A percentile compares a stretch with the other conserved stretches of the same genome.
These are phyloP conservation scores for Xylaria hypoxylon DNA, from an alignment of 2,329 filamentous ascomycete genomes.

Conservation along the genomic window DNA sequence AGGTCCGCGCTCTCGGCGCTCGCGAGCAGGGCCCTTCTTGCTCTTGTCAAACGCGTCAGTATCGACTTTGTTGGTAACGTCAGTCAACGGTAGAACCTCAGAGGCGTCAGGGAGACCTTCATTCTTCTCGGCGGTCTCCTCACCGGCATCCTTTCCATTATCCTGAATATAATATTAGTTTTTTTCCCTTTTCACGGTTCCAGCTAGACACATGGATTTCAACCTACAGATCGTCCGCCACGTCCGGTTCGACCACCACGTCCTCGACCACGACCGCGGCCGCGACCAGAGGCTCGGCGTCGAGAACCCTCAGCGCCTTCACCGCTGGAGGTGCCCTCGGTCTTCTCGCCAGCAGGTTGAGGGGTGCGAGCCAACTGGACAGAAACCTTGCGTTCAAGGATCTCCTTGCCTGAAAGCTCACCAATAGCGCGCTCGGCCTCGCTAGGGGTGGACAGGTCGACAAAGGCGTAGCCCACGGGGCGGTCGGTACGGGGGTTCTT, in stretches of 20 bases:
- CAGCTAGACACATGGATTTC: constrained; percentile 2
- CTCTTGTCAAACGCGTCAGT: constrained; percentile 51
- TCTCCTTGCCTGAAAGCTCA: constrained; percentile 96
- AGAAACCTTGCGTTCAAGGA: constrained; percentile 98
- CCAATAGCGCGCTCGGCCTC: constrained; percentile 96
- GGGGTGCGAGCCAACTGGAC: constrained; percentile 99
- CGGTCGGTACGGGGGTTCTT: constrained; percentile 99
- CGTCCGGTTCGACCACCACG: constrained; percentile 76
- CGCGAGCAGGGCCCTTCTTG: constrained; percentile 66
- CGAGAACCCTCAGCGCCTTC: constrained; percentile 78
- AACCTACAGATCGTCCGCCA: constrained; percentile 66
- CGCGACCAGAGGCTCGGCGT: constrained; percentile 72
- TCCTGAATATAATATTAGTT: constrained; percentile 45
- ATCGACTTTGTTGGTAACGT: constrained; percentile 67
- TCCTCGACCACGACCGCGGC: constrained; percentile 74
- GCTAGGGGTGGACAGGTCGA: constrained; percentile 92
- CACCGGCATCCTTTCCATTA: constrained; percentile 62
- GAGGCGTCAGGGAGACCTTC: constrained; percentile 62
- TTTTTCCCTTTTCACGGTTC: constrained; percentile 37
- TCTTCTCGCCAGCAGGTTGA: constrained; percentile 83
- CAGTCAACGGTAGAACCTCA: constrained; percentile 65
- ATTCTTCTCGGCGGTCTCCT: constrained; percentile 60
- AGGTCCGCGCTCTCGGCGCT: constrained; percentile 86
- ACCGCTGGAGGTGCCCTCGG: constrained; percentile 75
- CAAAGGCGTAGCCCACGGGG: constrained; percentile 98